Evolutionary conservation across 768 basidiomycete species (phyloP).

Genomic region (Boletus subparvulus): DNA sequence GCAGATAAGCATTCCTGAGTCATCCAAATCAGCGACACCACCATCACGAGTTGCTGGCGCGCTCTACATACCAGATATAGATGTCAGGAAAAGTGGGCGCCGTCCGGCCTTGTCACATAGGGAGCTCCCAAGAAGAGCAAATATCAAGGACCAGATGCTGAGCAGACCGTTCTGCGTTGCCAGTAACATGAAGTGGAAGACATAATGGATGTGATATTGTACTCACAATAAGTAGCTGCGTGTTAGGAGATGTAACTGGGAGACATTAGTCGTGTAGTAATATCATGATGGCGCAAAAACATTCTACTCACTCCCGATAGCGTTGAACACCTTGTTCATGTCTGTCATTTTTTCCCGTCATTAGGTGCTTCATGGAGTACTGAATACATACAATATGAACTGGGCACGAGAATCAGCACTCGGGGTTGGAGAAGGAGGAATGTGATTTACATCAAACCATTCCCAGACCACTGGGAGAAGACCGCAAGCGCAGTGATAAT

Average conservation of each 20-base stretch:
- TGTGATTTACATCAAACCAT: slow-evolving; percentile 40
- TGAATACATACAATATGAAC: not conserved
- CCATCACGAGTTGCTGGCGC: slow-evolving; percentile 15
- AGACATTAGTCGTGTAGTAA: not conserved
- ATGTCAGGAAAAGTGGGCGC: slow-evolving; percentile 48
- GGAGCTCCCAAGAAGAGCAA: slow-evolving; percentile 47
- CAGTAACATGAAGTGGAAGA: not conserved
- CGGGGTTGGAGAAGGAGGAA: not conserved
- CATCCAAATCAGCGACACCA: slow-evolving; percentile 36
- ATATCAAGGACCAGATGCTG: slow-evolving; percentile 53
- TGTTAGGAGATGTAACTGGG: slow-evolving; percentile 11
- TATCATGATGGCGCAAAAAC: not conserved
- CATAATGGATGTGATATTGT: not conserved
- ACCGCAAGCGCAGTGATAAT: slow-evolving; percentile 48
- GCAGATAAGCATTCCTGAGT: slow-evolving; percentile 37
- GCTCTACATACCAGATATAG: slow-evolving; percentile 39
- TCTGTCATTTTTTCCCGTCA: not conserved
- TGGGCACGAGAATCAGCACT: not conserved
- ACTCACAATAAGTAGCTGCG: slow-evolving; percentile 42
- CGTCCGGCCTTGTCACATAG: slow-evolving; percentile 50
- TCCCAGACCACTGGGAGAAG: slow-evolving; percentile 60
- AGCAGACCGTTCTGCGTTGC: slow-evolving; percentile 49
- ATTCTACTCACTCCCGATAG: not conserved
- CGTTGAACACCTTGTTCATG: not conserved
- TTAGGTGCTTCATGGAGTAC: not conserved